phyloP scores from a whole-genome alignment of 2,329 filamentous ascomycete genomes.

The Sporothrix sp. region DNA sequence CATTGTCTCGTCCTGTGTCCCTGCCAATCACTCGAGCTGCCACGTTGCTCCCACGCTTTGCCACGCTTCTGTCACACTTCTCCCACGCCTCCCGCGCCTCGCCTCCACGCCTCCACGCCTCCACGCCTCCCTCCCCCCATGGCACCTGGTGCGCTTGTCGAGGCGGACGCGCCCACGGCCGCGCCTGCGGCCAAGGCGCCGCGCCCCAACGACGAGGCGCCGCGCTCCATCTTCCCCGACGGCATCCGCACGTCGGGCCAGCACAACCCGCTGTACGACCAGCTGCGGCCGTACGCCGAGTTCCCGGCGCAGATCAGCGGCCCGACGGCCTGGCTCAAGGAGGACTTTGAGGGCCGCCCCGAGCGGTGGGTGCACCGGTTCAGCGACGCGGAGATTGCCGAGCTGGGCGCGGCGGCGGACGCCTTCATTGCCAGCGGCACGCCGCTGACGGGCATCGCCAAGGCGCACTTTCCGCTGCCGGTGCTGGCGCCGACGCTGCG shows the following conservation, averaged over 20 bases:
- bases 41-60: no score
- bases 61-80: no score
- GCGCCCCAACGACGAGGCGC: slow-evolving; percentile 25
- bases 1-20: no score
- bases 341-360: slow-evolving; percentile 52
- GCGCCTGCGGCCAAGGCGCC: background rate
- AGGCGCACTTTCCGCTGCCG: slow-evolving; percentile 36
- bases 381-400: slow-evolving; percentile 53
- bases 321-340: slow-evolving; percentile 60
- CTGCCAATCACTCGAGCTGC: no score
- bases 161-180: slow-evolving; percentile 3
- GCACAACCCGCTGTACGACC: slow-evolving; percentile 56
- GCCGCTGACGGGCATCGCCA: slow-evolving; percentile 58
- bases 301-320: slow-evolving; percentile 65
- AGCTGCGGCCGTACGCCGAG: slow-evolving; percentile 54
- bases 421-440: slow-evolving; percentile 54
- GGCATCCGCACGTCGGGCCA: slow-evolving; percentile 54
- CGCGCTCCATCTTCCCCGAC: slow-evolving; percentile 34
- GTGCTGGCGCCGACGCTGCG: slow-evolving; percentile 29
- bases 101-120: no score
- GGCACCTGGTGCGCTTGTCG: slow-evolving; percentile 18
- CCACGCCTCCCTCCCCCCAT: no score
- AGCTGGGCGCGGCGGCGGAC: slow-evolving; percentile 58
- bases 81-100: no score
- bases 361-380: slow-evolving; percentile 67